Conservation (phyloP, 192 early-diverging fungal genomes). For the Gorgonomyces haynaldii region DNA sequence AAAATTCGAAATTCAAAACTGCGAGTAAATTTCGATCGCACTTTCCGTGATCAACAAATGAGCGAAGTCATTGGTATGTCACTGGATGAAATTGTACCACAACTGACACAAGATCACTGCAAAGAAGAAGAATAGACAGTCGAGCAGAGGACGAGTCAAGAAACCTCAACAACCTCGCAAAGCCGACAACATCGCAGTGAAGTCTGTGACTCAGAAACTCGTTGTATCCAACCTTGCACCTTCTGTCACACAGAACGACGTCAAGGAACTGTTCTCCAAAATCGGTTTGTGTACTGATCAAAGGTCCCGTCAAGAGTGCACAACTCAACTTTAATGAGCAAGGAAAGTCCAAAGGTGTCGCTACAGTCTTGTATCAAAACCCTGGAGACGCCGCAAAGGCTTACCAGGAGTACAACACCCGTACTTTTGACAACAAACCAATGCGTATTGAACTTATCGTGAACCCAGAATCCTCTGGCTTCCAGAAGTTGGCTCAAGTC, state of each 20-base stretch:
- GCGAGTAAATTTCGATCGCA: not conserved
- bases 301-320: conserved; percentile 30
- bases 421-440: conserved; percentile 29
- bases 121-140: not conserved
- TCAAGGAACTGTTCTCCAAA: conserved; percentile 28
- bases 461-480: not conserved
- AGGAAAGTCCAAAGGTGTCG: conserved; percentile 32
- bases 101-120: not conserved
- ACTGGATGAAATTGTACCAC: conserved; percentile 24
- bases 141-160: not conserved
- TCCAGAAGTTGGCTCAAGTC: not conserved
- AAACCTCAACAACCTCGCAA: not conserved
- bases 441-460: conserved; percentile 40
- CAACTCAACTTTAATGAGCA: conserved; percentile 28
- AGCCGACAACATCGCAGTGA: not conserved
- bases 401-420: conserved; percentile 34
- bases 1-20: too few species aligned
- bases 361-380: conserved; percentile 26
- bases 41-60: not conserved
- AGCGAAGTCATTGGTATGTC: conserved; percentile 15
- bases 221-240: conserved; percentile 30
- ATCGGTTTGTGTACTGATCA: conserved; percentile 22
- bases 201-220: conserved; percentile 13
- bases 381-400: conserved; percentile 18
- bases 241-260: conserved; percentile 27